Evolutionary conservation across 495 filamentous ascomycete species (phyloP), one percentile per base, ranked within the genome.

Genomic region (Lophium mytilinum): DNA sequence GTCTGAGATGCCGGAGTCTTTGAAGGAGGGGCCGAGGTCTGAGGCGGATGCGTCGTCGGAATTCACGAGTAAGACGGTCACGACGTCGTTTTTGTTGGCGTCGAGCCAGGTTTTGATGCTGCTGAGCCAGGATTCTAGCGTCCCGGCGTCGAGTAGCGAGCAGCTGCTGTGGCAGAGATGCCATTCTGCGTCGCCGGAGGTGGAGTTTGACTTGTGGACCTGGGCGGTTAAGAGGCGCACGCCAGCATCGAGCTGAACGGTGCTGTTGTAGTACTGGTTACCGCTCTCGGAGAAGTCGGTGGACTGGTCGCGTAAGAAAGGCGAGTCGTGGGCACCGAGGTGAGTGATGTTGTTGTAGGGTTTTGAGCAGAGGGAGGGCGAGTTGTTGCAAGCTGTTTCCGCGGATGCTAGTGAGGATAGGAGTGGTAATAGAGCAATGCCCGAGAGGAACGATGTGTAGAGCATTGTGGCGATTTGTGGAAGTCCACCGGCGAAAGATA

Each of bases 301-400:
- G 0, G 71, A 72, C 1, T 68, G 65, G 56, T 80, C 79, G 19
- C 75, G 71, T 30, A 84, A 52, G 61, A 84, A 85, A 5, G 82
- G 77, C 57, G 75, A 79, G 66, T 85, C 76, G 65, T 85, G 86
- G 42, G 85, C 80, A 12, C 82, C 82, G 5, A 85, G 72, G 65
- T 83, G 77, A 37, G 82, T 84, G 56, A 85, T 80, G 52, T 81
- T 78, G 57, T 76, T 77, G 67, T 84, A 85, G 14, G 76, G 67
- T 61, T 76, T 77, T 53, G 69, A 71, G 74, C 82, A 85, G 24
- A 85, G 74, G 42, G 72, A 70, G 10, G 82, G 78, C 5, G 78
- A 80, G 66, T 84, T 84, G 67, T 85, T 85, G 76, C 82, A 85
- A 4, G 68, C 70, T 50, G 55, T 62, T 39, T 66, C 59, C 36